phyloP scores from a whole-genome alignment of 306 rosid genomes.

The Cajanus cajan region DNA sequence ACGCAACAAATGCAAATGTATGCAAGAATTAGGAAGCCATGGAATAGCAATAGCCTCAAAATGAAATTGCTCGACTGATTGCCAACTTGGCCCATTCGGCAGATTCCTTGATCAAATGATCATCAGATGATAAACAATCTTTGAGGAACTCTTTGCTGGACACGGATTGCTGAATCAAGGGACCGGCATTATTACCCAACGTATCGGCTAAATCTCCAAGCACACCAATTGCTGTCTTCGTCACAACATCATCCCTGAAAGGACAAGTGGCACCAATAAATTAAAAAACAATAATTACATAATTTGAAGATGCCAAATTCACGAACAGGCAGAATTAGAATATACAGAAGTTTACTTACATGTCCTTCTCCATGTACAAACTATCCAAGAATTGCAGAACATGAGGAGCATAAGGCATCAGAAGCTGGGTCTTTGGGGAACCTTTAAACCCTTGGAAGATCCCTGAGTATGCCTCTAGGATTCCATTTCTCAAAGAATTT shows the following conservation, averaged over 20 bases:
- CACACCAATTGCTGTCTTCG: slow-evolving; percentile 86
- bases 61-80: slow-evolving; percentile 71
- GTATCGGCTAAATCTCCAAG: slow-evolving; percentile 96
- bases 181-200: slow-evolving; percentile 65
- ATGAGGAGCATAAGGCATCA: slow-evolving; percentile 86
- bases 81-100: slow-evolving; percentile 96
- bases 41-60: slow-evolving; percentile 50
- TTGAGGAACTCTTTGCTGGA: slow-evolving; percentile 84
- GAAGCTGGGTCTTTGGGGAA: slow-evolving; percentile 74
- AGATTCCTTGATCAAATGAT: slow-evolving; percentile 78
- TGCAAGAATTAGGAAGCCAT: slow-evolving; percentile 57
- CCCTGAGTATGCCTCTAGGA: slow-evolving; percentile 92
- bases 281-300: not conserved
- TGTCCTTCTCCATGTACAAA: slow-evolving; percentile 80
- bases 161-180: slow-evolving; percentile 76
- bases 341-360: slow-evolving; percentile 49
- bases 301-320: not conserved
- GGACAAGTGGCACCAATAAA: not conserved
- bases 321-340: not conserved
- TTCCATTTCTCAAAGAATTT: slow-evolving; percentile 87
- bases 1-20: slow-evolving; percentile 75
- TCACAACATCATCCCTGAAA: slow-evolving; percentile 84
- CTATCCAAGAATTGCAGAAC: slow-evolving; percentile 90
- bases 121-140: slow-evolving; percentile 83
- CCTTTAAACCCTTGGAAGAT: slow-evolving; percentile 95